Conservation (phyloP, 2,329 filamentous ascomycete genomes). For the Paramyrothecium roridum region DNA sequence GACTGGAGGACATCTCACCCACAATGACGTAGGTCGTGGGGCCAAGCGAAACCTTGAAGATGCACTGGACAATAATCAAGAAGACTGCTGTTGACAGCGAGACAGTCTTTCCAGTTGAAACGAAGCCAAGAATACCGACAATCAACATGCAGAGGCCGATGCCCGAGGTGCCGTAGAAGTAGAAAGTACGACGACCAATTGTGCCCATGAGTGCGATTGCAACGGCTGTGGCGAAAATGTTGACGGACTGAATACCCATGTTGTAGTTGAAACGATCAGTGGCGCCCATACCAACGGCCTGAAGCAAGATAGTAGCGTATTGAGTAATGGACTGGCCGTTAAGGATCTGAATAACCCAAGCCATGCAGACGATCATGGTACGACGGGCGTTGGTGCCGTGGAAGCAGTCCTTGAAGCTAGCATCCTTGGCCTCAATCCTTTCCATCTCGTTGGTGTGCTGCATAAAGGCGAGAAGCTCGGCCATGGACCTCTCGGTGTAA, state of each 20-base stretch:
- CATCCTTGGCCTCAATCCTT: slow-evolving; percentile 23
- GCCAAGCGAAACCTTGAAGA: slow-evolving; percentile 42
- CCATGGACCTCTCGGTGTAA: slow-evolving; percentile 33
- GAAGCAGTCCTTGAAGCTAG: slow-evolving; percentile 37
- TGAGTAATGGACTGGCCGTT: slow-evolving; percentile 46
- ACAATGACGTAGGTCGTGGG: slow-evolving; percentile 42
- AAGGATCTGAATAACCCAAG: slow-evolving; percentile 26
- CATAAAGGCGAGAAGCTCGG: slow-evolving; percentile 37
- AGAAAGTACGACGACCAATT: slow-evolving; percentile 35
- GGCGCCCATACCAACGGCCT: slow-evolving; percentile 43
- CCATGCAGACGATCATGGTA: slow-evolving; percentile 27
- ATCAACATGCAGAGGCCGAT: slow-evolving; percentile 38
- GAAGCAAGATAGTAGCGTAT: slow-evolving; percentile 50
- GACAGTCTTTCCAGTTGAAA: slow-evolving; percentile 11
- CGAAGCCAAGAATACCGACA: slow-evolving; percentile 35
- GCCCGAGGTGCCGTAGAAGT: slow-evolving; percentile 35
- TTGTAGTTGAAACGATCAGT: slow-evolving; percentile 39
- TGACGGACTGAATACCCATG: slow-evolving; percentile 46
- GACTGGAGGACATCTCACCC: slow-evolving; percentile 38
- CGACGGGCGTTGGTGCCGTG: slow-evolving; percentile 34
- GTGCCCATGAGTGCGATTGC: slow-evolving; percentile 35
- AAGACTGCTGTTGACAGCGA: slow-evolving; percentile 31
- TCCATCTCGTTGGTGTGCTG: slow-evolving; percentile 38
- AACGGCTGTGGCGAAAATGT: slow-evolving; percentile 34
- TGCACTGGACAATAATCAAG: slow-evolving; percentile 34